Evolutionary conservation across 371 early-diverging fungal species (phyloP), one percentile per base, ranked within the genome.

Genomic region (Circinella minor): DNA sequence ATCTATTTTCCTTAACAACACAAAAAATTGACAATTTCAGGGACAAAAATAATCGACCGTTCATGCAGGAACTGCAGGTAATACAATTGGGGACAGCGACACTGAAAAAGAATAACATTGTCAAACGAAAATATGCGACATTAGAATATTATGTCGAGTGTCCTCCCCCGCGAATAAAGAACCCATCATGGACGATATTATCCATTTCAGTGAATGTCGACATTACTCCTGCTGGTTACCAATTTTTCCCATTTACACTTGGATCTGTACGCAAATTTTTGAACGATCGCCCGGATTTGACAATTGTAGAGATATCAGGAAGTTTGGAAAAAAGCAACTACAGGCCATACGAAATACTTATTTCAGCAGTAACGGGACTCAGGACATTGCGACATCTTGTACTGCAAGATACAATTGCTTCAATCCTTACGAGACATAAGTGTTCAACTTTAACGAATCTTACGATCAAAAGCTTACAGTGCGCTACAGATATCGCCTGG

Each of bases 221-320:
- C 14, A 34, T 57, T 34, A 27, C 57, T 7, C 36, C 37, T 9
- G 57, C 27, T 34, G 57, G 57, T 27, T 57, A 57, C 34, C 5
- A 27, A 14, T 18, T 18, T 34, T 57, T 57, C 36, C 57, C 57
- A 18, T 57, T 57, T 57, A 57, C 57, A 34, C 57, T 57, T 57
- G 57, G 57, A 57, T 57, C 57, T 18, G 57, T 57, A n/a, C 57
- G 36, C 4, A 57, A 57, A 14, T 57, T 57, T 34, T 57, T 57
- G 34, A 57, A 9, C 36, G 57, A 57, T 57, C 57, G 57, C 20
- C 57, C 57, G 4, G 6, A 13, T 34, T 57, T 57, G 57, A 57
- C 57, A 13, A 57, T 4, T 4, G 57, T 57, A 34, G 57, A 57
- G 6, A 7, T 57, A 9, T 57, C 57, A 18, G 57, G 57, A 13